Evolutionary conservation across 305 asterid genomes (phyloP).

Genomic region (Striga hermonthica): DNA sequence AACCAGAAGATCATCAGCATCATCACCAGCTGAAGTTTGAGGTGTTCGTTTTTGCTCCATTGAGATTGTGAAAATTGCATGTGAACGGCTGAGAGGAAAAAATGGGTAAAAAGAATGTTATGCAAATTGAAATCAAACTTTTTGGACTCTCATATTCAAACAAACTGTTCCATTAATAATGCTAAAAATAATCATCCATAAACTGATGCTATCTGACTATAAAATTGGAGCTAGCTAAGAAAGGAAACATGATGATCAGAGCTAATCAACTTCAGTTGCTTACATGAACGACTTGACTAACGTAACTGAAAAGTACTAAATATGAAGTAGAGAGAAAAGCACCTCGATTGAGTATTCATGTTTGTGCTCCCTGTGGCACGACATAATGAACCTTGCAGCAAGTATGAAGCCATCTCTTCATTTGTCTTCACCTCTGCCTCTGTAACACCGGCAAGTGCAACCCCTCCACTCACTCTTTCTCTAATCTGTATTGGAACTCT

Average conservation of each 20-base stretch:
- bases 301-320: neutral
- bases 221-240: neutral
- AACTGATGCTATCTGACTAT: no score
- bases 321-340: neutral
- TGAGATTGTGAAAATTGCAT: constrained; percentile 92
- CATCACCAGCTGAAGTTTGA: constrained; percentile 50
- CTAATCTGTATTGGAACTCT: constrained; percentile 93
- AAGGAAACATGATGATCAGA: constrained; percentile 1
- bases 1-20: constrained; percentile 65
- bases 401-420: constrained; percentile 86
- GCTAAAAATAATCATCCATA: no score
- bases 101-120: constrained; percentile 24
- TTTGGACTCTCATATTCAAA: neutral
- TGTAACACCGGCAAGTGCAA: constrained; percentile 94
- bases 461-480: constrained; percentile 83
- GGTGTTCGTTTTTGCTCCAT: constrained; percentile 76
- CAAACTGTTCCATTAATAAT: neutral
- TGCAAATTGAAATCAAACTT: constrained; percentile 6
- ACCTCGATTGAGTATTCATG: constrained; percentile 98
- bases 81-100: constrained; percentile 68
- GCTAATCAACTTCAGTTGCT: neutral
- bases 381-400: constrained; percentile 72
- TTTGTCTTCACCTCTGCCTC: constrained; percentile 87
- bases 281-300: neutral
- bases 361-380: constrained; percentile 99